A percentile compares a stretch with the other conserved stretches of the same genome.
Evolutionary conservation across 129 eudicot genomes (phyloP).

Genomic region (Flaveria brownii): DNA sequence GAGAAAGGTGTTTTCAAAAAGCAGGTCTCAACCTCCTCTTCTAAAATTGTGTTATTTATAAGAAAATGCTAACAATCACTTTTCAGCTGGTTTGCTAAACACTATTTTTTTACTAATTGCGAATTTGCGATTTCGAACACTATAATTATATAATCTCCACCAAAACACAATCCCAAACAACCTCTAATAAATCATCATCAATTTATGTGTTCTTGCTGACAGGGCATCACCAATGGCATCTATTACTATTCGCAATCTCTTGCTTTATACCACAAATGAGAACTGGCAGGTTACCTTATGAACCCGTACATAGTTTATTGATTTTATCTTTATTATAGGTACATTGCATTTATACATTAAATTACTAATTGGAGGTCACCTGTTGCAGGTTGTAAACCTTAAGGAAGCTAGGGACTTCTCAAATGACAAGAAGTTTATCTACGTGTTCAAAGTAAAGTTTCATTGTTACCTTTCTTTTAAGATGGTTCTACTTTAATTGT

Average conservation of each 20-base stretch:
- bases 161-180: neutral
- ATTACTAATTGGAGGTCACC: conserved; percentile 24
- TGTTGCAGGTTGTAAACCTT: conserved; percentile 80
- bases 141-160: neutral
- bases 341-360: conserved; percentile 23
- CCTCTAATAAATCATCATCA: neutral
- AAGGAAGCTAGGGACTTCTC: conserved; percentile 96
- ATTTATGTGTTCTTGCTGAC: conserved; percentile 22
- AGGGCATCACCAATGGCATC: conserved; percentile 99
- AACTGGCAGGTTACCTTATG: conserved; percentile 76
- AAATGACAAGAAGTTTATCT: conserved; percentile 75
- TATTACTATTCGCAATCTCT: conserved; percentile 85
- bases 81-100: neutral
- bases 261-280: conserved; percentile 87
- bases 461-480: conserved; percentile 22
- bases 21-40: neutral
- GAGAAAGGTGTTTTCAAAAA: neutral
- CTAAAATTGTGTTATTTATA: neutral
- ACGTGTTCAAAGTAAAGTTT: conserved; percentile 77
- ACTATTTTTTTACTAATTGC: neutral
- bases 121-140: neutral
- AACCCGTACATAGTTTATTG: conserved; percentile 3
- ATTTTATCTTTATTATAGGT: conserved; percentile 24
- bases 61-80: neutral
- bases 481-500: neutral